These are phyloP conservation scores for Andrographis paniculata DNA, from an alignment of 305 asterid species.

Conservation along the genomic window DNA sequence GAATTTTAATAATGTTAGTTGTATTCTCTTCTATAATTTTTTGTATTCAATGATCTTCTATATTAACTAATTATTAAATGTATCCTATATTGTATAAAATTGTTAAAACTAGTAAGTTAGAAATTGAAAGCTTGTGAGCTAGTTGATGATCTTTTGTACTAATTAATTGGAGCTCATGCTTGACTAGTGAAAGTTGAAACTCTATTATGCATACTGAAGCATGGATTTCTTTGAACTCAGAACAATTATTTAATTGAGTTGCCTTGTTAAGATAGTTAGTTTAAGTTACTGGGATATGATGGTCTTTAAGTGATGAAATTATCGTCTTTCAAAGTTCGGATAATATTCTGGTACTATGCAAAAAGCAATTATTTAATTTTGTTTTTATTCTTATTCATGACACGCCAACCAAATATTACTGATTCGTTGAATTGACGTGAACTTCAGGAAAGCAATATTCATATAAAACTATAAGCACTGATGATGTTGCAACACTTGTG, in stretches of 20 bases:
- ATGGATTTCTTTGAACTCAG: neutral
- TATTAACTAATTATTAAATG: too few relatives aligned
- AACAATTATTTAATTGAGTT: neutral
- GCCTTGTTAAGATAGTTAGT: neutral
- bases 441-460: constrained; percentile 53
- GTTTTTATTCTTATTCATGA: constrained; percentile 6
- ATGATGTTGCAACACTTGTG: constrained; percentile 77
- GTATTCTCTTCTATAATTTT: neutral
- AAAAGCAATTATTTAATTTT: constrained; percentile 8
- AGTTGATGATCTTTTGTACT: neutral
- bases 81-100: neutral
- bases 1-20: neutral
- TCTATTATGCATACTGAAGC: neutral
- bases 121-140: neutral
- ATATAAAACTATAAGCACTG: constrained; percentile 60
- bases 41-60: neutral
- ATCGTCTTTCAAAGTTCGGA: neutral
- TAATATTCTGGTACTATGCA: constrained; percentile 3
- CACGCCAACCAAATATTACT: constrained; percentile 12
- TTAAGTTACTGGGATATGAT: neutral
- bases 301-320: constrained; percentile 7
- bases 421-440: constrained; percentile 7
- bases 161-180: neutral
- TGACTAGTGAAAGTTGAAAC: neutral
- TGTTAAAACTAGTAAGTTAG: neutral